phyloP scores from a whole-genome alignment of 2,329 filamentous ascomycete species.

The Aaosphaeria arxii region DNA sequence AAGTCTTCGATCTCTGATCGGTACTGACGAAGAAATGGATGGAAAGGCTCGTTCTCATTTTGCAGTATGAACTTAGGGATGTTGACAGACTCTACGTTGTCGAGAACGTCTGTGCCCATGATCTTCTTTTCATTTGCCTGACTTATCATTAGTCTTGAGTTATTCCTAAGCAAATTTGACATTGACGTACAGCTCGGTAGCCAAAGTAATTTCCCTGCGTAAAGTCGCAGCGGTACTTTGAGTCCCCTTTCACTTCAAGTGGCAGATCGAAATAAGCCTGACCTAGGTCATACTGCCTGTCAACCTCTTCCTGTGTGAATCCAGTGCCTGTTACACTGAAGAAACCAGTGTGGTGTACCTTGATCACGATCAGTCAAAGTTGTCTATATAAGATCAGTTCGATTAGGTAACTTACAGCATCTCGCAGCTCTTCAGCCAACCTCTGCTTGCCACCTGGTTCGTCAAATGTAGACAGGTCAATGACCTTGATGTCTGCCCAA shows the following conservation, averaged over 20 bases:
- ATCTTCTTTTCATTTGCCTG: conserved; percentile 27
- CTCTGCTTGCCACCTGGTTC: conserved; percentile 53
- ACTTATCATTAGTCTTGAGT: not conserved
- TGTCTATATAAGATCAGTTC: too few species aligned
- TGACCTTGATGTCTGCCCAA: conserved; percentile 28
- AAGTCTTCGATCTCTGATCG: conserved; percentile 25
- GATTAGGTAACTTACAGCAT: conserved; percentile 42
- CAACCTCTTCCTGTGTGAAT: conserved; percentile 25
- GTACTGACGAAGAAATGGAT: conserved; percentile 23
- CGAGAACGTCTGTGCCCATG: conserved; percentile 23
- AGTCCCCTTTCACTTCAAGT: conserved; percentile 22
- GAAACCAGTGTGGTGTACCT: conserved; percentile 29
- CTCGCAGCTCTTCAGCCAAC: conserved; percentile 53
- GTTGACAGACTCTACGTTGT: conserved; percentile 30
- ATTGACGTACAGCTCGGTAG: conserved; percentile 20
- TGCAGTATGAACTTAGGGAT: conserved; percentile 30
- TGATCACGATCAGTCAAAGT: not conserved
- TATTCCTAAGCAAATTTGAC: not conserved
- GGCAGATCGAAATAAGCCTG: conserved; percentile 30
- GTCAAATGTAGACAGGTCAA: conserved; percentile 50
- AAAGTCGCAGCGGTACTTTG: conserved; percentile 28
- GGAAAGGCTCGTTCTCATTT: conserved; percentile 22
- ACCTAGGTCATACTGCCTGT: conserved; percentile 31
- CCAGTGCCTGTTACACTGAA: conserved; percentile 29
- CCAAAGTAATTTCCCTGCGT: conserved; percentile 29